Conservation (phyloP, 148 eudicot genomes). For the Drosera capensis region DNA sequence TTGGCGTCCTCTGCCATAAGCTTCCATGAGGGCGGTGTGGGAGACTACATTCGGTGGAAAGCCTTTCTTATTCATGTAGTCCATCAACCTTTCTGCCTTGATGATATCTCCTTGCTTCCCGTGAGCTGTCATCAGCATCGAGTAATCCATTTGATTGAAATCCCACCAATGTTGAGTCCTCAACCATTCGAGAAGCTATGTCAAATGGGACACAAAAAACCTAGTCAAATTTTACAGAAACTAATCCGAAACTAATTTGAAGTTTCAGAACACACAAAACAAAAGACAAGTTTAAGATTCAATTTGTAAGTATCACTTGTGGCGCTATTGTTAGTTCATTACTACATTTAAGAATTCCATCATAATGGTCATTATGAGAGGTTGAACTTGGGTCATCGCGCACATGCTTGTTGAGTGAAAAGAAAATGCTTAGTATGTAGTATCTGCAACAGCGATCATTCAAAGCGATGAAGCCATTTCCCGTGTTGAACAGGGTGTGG, state of each 20-base stretch:
- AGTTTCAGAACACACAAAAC: too few relatives aligned
- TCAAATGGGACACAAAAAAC: neutral
- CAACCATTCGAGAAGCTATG: conserved; percentile 90
- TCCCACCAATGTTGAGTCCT: conserved; percentile 92
- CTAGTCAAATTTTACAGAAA: neutral
- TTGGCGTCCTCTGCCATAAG: conserved; percentile 84
- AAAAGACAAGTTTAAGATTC: too few relatives aligned
- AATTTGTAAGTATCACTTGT: too few relatives aligned
- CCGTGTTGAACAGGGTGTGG: too few relatives aligned
- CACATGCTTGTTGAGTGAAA: too few relatives aligned
- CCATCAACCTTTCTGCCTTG: conserved; percentile 60
- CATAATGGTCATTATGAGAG: too few relatives aligned
- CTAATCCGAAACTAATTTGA: neutral
- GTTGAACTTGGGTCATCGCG: too few relatives aligned
- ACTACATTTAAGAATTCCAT: too few relatives aligned
- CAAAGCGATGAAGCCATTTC: too few relatives aligned
- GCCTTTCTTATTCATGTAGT: conserved; percentile 64
- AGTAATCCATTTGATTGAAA: conserved; percentile 70
- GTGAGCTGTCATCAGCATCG: conserved; percentile 84
- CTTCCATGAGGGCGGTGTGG: conserved; percentile 95
- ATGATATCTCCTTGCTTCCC: conserved; percentile 76
- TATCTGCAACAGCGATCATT: too few relatives aligned
- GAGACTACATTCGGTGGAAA: conserved; percentile 59
- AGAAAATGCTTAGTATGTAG: too few relatives aligned
- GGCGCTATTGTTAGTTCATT: too few relatives aligned